These are phyloP conservation scores for Pogostemon cablin DNA, from an alignment of 257 asterid genomes.

Conservation along the genomic window DNA sequence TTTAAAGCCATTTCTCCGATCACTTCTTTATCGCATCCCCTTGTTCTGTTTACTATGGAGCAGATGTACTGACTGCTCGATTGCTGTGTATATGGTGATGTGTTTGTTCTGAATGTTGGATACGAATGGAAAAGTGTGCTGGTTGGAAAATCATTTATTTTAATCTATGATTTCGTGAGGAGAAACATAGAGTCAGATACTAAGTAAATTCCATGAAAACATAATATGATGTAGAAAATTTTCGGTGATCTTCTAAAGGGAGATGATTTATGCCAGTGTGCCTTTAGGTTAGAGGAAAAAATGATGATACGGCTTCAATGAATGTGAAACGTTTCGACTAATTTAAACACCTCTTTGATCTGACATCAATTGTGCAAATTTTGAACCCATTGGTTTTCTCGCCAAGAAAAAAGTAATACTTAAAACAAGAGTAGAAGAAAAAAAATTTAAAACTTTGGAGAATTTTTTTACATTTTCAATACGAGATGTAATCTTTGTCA, in stretches of 20 bases:
- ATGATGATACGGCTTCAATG: neutral
- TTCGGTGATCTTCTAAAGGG: neutral
- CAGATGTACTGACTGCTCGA: neutral
- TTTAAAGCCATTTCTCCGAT: neutral
- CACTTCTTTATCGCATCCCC: neutral
- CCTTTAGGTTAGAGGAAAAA: neutral
- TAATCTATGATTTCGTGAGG: neutral
- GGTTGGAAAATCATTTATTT: neutral
- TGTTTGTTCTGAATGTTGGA: neutral
- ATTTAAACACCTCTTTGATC: neutral
- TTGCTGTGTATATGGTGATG: neutral
- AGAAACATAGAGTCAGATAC: neutral
- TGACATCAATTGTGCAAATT: neutral
- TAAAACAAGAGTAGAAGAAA: neutral
- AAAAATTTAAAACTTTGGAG: neutral
- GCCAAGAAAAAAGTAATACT: neutral
- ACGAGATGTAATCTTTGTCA: neutral
- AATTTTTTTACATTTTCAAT: neutral
- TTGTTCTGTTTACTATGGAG: neutral
- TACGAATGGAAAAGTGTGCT: neutral
- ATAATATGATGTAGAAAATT: neutral
- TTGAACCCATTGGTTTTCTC: neutral
- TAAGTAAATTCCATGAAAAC: neutral
- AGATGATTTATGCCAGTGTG: neutral
- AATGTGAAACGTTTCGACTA: constrained; percentile 1